These are phyloP conservation scores for Fusarium begoniae DNA, from an alignment of 2,329 filamentous ascomycete species.

Conservation along the genomic window DNA sequence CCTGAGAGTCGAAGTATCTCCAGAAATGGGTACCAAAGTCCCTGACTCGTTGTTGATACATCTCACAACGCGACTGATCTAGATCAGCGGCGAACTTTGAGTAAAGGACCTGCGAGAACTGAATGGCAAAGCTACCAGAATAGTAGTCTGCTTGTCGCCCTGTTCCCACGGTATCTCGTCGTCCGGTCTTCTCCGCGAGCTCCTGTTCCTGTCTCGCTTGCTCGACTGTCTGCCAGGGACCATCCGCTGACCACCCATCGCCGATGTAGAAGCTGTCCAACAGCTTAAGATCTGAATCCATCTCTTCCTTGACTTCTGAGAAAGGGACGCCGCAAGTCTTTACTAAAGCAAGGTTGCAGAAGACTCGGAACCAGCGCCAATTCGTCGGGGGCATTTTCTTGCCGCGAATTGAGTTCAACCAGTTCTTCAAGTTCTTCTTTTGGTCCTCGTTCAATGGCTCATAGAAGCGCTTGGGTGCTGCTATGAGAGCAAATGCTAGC, in stretches of 20 bases:
- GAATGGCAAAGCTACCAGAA: conserved; percentile 63
- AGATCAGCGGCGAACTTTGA: conserved; percentile 53
- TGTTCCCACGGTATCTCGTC: conserved; percentile 34
- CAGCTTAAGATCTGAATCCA: conserved; percentile 53
- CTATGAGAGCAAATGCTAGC: conserved; percentile 58
- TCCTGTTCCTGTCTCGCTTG: conserved; percentile 21
- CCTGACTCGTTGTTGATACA: conserved; percentile 51
- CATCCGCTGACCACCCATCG: conserved; percentile 60
- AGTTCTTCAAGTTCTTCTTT: conserved; percentile 50
- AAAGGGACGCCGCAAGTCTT: conserved; percentile 52
- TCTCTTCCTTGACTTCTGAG: conserved; percentile 46
- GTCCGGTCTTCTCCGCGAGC: conserved; percentile 11
- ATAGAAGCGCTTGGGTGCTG: conserved; percentile 51
- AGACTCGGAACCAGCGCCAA: conserved; percentile 63
- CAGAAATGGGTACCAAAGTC: conserved; percentile 55
- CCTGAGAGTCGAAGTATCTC: conserved; percentile 58
- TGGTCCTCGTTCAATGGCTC: conserved; percentile 41
- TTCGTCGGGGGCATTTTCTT: conserved; percentile 59
- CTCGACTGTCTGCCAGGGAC: conserved; percentile 48
- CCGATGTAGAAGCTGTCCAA: conserved; percentile 56
- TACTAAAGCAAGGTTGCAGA: conserved; percentile 57
- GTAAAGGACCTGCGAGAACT: conserved; percentile 60
- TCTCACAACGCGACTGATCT: conserved; percentile 50
- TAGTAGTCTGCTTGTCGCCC: conserved; percentile 61
- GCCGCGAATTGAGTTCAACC: conserved; percentile 55